Base-by-base conservation (phyloP, 169 alveolate genomes). In the Cryptosporidium meleagridis region DNA sequence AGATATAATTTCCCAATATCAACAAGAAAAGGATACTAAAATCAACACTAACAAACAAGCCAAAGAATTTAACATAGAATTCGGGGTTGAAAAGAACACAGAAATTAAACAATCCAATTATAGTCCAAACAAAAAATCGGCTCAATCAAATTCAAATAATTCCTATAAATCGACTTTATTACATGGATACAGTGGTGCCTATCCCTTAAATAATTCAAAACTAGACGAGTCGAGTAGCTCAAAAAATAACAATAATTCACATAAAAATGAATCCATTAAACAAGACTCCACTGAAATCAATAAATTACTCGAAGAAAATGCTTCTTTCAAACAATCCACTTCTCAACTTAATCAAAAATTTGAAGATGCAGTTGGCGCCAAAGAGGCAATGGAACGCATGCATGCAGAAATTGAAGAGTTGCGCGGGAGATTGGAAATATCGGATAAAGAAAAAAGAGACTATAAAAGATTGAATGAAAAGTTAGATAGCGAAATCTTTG, bases 1-100 rank as follows among this genome's bases (percentile, higher is more conserved):
- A 44, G 69, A 67, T 16, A 62, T 80, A 23, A 62, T 80, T 21
- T 35, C 75, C 2, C 89, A 80, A 65, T 35, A 53, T n/a, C 65
- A 41, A 70, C 31, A 70, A 10, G 59, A 41, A 44, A 70, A 29
- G 7, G 72, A 65, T n/a, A 21, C 31, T 12, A n/a, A 55, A 23
- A 18, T 9, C 14, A 23, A 23, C 21, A 55, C 33, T n/a, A 23
- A 23, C 33, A 55, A 26, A 55, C 67, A 55, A 9, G 2, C 9
- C 14, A 26, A 26, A 55, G 67, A 55, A 21, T 1, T 55, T n/a
- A 26, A 55, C 67, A 9, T 26, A 12, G 55, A 48, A 12, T 48
- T 14, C 4, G 21, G 55, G 4, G 8, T 48, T 48, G 55, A 48
- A 48, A 48, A 48, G 23, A 48, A 48, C 14, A n/a, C 14, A 48